Conservation (phyloP, 108 stramenopile species). For the Aureococcus anophagefferens region DNA sequence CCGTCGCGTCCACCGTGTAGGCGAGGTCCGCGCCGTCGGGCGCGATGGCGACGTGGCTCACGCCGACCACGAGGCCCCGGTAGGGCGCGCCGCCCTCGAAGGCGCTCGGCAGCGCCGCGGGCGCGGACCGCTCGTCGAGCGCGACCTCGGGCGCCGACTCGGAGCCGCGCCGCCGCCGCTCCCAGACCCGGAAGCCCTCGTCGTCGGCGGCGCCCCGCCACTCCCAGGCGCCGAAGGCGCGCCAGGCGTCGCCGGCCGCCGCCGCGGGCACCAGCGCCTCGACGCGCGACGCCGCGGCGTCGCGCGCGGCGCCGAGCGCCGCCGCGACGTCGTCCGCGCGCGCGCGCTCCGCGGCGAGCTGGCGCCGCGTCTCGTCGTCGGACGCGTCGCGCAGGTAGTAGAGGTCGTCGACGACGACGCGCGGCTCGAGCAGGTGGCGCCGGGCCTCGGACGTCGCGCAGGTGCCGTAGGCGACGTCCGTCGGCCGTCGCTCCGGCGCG, state of each 20-base stretch:
- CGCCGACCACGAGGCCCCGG: not conserved
- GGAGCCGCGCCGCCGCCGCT: not conserved
- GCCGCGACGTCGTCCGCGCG: not conserved
- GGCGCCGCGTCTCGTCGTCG: not conserved
- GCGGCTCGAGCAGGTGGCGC: not conserved
- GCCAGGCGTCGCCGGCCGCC: not conserved
- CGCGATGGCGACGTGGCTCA: slow-evolving; percentile 49
- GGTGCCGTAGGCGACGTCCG: no score
- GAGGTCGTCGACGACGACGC: not conserved
- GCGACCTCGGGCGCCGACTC: not conserved
- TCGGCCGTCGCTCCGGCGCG: no score
- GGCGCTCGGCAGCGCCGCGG: not conserved
- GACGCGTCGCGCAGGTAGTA: not conserved
- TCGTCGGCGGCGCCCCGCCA: not conserved
- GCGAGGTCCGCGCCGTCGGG: slow-evolving; percentile 60
- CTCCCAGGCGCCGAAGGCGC: not conserved
- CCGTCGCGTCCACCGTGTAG: slow-evolving; percentile 77
- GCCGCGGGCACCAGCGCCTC: not conserved
- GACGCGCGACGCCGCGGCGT: not conserved
- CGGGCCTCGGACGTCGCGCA: not conserved
- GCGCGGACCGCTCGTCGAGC: not conserved
- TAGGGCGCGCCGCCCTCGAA: not conserved
- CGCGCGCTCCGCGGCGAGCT: not conserved
- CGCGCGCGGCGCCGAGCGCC: not conserved
- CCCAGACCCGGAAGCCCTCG: not conserved